Base-by-base conservation (phyloP, 805 yeast species). In the Danielia reshetovae region DNA sequence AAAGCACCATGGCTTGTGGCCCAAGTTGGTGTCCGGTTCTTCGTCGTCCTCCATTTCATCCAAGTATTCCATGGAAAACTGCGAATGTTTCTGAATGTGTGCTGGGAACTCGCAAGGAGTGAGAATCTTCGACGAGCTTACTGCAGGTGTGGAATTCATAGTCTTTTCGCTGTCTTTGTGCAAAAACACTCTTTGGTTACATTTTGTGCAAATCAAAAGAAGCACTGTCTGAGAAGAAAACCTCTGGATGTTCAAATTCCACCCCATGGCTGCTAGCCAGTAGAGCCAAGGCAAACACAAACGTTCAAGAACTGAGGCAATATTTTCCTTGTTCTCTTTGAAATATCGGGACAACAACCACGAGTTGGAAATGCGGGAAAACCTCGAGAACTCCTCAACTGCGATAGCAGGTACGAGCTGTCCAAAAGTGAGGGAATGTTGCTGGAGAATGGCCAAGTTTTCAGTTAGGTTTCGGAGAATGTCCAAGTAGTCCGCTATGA, bases 1-100 rank as follows among this genome's bases (percentile, higher is more conserved):
- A 8, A 54, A 40, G 45, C 73, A 67, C 71, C 71, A 67, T 2
- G 35, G 36, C 33, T 63, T 62, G 42, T 67, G 72, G 28, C 62
- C 49, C 8, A 56, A 42, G 16, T 38, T 23, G 4, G 14, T 18
- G 6, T 30, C 26, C 1, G 22, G 25, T 8, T 30, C 42, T 12
- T 50, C 54, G 1, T 30, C 41, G 5, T 46, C 51, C 6, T 37
- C 46, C n/a, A 32, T 32, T 24, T 35, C 40, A 8, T 39, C 42
- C 14, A 30, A 36, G 12, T 24, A 24, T 15, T 32, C 45, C 4
- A 19, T 28, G n/a, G 27, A 35, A 24, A 18, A 18, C 19, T 4
- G 14, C 24, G 21, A 8, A 5, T 4, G 5, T 12, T 3, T 8
- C 21, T 11, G 17, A 19, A 30, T 17, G 9, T 32, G 27, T 4